phyloP scores from a whole-genome alignment of 2,329 filamentous ascomycete species.

The Calonectria ilicicola region DNA sequence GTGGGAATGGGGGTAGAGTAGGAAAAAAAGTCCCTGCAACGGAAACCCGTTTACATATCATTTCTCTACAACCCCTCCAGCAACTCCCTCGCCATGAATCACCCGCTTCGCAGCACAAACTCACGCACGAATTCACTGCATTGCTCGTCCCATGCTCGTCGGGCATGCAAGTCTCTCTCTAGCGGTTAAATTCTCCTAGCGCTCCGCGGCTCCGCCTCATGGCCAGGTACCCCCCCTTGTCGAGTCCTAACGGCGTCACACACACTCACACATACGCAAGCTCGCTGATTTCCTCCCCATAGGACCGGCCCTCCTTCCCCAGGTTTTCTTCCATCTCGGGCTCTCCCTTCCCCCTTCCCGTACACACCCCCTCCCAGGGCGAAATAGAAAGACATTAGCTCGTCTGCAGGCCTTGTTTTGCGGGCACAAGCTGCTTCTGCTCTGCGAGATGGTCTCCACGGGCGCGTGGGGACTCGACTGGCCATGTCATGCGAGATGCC shows the following conservation, averaged over 20 bases:
- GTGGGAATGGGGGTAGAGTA: too few species aligned
- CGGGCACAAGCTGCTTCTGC: background rate
- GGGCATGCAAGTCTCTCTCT: slow-evolving; percentile 20
- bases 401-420: slow-evolving; percentile 6
- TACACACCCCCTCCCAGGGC: slow-evolving; percentile 19
- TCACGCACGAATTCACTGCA: background rate
- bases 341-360: background rate
- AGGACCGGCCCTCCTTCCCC: slow-evolving; percentile 15
- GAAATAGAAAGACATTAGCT: slow-evolving; percentile 18
- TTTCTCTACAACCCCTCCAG: background rate
- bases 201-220: slow-evolving; percentile 24
- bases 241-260: slow-evolving; percentile 40
- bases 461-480: background rate
- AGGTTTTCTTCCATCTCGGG: background rate
- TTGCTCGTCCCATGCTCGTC: background rate
- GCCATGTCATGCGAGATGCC: slow-evolving; percentile 6
- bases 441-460: slow-evolving; percentile 14
- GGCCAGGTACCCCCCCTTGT: slow-evolving; percentile 39
- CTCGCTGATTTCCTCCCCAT: slow-evolving; percentile 16
- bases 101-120: background rate
- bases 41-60: background rate
- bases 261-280: slow-evolving; percentile 32
- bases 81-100: background rate
- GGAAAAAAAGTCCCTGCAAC: background rate
- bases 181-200: slow-evolving; percentile 47